Conservation (phyloP, 306 rosid species). For the Alnus glutinosa region DNA sequence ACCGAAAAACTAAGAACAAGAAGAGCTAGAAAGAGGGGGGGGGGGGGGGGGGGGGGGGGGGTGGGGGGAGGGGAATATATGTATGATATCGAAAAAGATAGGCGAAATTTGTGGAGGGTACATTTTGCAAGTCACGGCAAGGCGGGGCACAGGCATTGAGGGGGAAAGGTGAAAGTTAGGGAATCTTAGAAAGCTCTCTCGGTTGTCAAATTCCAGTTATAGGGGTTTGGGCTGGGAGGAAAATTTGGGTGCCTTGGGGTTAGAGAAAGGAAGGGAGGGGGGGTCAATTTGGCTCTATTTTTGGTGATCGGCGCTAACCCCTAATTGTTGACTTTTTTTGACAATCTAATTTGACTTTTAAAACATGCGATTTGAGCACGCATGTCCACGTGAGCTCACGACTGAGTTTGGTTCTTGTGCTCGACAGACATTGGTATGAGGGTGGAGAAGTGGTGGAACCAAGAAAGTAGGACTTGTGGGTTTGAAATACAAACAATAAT, state of each 20-base stretch:
- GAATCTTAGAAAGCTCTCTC: constrained; percentile 23
- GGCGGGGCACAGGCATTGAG: constrained; percentile 33
- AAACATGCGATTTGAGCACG: constrained; percentile 15
- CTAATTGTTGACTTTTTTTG: constrained; percentile 17
- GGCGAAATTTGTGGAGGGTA: constrained; percentile 16
- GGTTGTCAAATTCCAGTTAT: too few species aligned
- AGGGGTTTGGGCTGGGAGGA: too few species aligned
- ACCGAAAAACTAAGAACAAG: constrained; percentile 14
- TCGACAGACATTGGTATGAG: not conserved
- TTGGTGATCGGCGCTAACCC: constrained; percentile 23
- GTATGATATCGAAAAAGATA: constrained; percentile 28
- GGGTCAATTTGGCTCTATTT: constrained; percentile 15
- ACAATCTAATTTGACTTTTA: constrained; percentile 29
- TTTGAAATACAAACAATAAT: too few species aligned
- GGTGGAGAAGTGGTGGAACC: not conserved
- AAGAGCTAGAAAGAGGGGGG: not conserved
- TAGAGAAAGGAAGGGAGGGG: not conserved
- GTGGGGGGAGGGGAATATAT: not conserved
- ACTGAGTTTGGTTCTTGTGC: constrained; percentile 3
- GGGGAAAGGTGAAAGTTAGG: constrained; percentile 13
- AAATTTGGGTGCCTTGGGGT: constrained; percentile 25
- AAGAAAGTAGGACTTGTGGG: not conserved
- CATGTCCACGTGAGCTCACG: constrained; percentile 33
- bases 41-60: too few species aligned
- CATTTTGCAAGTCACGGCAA: constrained; percentile 43